These are phyloP conservation scores for Aspergillus cristatus DNA, from an alignment of 495 filamentous ascomycete species.

Conservation along the genomic window DNA sequence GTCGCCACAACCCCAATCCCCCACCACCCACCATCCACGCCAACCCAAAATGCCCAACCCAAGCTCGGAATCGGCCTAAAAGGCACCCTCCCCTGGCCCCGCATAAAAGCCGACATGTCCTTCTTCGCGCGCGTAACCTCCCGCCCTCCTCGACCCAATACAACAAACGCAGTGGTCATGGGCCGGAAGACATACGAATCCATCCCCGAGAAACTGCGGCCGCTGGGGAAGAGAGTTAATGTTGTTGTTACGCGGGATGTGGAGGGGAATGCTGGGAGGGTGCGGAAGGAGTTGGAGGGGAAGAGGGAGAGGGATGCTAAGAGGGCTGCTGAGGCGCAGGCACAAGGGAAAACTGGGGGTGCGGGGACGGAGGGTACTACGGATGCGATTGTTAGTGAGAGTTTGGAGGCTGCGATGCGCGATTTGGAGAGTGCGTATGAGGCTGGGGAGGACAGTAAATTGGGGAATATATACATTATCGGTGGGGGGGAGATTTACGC, in stretches of 20 bases:
- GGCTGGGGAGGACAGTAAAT: constrained; percentile 4
- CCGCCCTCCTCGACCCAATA: constrained; percentile 32
- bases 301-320: constrained; percentile 17
- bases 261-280: constrained; percentile 20
- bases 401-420: constrained; percentile 51
- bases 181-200: constrained; percentile 92
- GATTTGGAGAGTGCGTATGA: constrained; percentile 19
- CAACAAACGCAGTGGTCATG: constrained; percentile 83
- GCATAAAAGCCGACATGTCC: constrained; percentile 78
- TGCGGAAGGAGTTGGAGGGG: constrained; percentile 13
- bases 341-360: constrained; percentile 6
- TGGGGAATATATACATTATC: constrained; percentile 68
- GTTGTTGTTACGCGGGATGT: constrained; percentile 59
- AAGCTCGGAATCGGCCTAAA: constrained; percentile 78
- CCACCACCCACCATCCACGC: constrained; percentile 31
- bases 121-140: constrained; percentile 91
- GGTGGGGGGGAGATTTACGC: constrained; percentile 82
- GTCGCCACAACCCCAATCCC: constrained; percentile 35
- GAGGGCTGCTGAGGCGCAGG: constrained; percentile 9
- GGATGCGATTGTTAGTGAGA: constrained; percentile 27
- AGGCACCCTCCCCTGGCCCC: constrained; percentile 80
- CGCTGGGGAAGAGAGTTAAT: constrained; percentile 66
- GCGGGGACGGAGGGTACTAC: constrained; percentile 10
- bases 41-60: constrained; percentile 26
- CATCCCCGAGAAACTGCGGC: constrained; percentile 68